Base-by-base conservation (phyloP, 352 stramenopile species). In the Pythium biforme region DNA sequence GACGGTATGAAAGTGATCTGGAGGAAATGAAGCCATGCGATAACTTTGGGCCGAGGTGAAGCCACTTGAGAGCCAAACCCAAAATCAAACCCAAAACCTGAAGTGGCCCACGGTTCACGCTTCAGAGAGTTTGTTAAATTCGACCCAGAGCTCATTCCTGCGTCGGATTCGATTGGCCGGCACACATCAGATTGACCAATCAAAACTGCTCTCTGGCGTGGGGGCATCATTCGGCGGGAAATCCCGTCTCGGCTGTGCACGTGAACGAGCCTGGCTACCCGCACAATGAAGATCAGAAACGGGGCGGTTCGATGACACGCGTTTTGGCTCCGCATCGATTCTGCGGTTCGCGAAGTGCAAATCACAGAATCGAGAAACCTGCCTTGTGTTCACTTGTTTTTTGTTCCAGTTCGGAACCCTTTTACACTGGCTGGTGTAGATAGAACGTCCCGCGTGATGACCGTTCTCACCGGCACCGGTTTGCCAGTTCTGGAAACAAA, bases 11-110 rank as follows among this genome's bases (percentile, higher is more conserved):
- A 34, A 34, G 31, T 34, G 31, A 11, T 34, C 31, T 34, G 34
- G 29, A 54, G n/a, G 4, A 22, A 54, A 17, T 54, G 48, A 40
- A 54, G 48, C 48, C 48, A 54, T 27, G 25, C 10, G 48, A 20
- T 37, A 5, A 40, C 26, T 20, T n/a, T 8, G n/a, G 2, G 3
- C 37, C n/a, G 10, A 10, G 4, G 46, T 22, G 26, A 34, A 53
- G 46, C 46, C 46, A 53, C 46, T 52, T 33, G 20, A 1, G 46
- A 52, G 46, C 5, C 46, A 34, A 26, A 34, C n/a, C n/a, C n/a
- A n/a, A n/a, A n/a, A n/a, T n/a, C n/a, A n/a, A n/a, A 52, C n/a
- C 43, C 12, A 4, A 27, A 23, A 27, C 9, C n/a, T n/a, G n/a
- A n/a, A n/a, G 15, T n/a, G n/a, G n/a, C 37, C 37, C 14, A 17